Evolutionary conservation across 2,329 filamentous ascomycete genomes (phyloP).

Genomic region (Fusarium sp.): DNA sequence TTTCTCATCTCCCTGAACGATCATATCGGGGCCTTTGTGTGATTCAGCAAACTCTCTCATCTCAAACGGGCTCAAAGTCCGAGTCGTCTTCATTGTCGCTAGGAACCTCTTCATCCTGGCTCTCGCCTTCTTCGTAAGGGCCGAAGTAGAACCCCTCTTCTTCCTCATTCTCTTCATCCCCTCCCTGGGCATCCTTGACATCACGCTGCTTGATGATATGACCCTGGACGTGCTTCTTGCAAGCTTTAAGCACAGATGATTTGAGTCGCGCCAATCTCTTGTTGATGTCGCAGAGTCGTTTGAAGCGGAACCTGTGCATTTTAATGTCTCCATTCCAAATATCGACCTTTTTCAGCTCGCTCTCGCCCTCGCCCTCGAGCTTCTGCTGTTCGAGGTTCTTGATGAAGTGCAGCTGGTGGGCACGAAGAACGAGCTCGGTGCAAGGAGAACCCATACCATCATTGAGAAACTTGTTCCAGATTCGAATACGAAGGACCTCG

Average conservation of each 20-base stretch:
- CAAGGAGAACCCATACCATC: not conserved
- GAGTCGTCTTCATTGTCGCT: conserved; percentile 24
- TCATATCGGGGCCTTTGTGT: not conserved
- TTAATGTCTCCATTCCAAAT: conserved; percentile 19
- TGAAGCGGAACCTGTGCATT: conserved; percentile 17
- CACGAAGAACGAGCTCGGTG: conserved; percentile 23
- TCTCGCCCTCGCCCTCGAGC: not conserved
- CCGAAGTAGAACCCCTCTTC: too few relatives aligned
- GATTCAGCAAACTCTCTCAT: not conserved
- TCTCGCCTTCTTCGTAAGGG: conserved; percentile 10
- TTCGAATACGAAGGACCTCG: conserved; percentile 56
- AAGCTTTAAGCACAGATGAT: conserved; percentile 23
- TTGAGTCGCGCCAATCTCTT: conserved; percentile 11
- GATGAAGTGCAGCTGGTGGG: conserved; percentile 34
- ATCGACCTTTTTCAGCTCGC: conserved; percentile 15
- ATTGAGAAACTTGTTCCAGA: conserved; percentile 49
- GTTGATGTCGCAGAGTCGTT: conserved; percentile 2
- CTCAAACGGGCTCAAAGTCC: conserved; percentile 26
- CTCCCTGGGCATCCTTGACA: not conserved
- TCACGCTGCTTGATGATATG: not conserved
- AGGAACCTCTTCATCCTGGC: not conserved
- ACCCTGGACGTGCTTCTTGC: conserved; percentile 24
- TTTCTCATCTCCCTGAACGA: not conserved
- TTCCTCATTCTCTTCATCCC: not conserved
- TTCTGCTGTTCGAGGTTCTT: conserved; percentile 17